Evolutionary conservation across 257 asterid species (phyloP).

Genomic region (Datura wrightii): DNA sequence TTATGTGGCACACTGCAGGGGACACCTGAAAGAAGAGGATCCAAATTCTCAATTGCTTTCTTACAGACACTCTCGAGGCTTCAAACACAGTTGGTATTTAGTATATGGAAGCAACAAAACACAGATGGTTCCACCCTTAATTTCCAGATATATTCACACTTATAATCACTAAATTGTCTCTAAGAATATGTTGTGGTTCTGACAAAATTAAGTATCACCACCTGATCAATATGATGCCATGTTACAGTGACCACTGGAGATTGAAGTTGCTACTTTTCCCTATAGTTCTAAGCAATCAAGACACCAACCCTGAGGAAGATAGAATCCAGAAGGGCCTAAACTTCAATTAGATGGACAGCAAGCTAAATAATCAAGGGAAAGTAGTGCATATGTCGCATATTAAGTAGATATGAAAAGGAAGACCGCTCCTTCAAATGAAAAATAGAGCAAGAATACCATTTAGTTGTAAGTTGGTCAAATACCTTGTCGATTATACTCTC

Average conservation of each 20-base stretch:
- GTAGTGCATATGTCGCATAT: not conserved
- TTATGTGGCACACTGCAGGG: not conserved
- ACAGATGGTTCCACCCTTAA: not conserved
- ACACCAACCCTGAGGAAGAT: not conserved
- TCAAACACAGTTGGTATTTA: not conserved
- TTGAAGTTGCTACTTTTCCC: not conserved
- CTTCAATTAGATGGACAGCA: not conserved
- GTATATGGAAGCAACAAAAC: not conserved
- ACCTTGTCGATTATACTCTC: conserved; percentile 99
- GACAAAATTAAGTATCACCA: not conserved
- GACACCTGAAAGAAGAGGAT: not conserved
- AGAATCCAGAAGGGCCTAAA: not conserved
- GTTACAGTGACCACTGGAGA: not conserved
- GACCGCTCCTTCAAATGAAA: not conserved
- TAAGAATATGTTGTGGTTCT: not conserved
- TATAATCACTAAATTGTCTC: not conserved
- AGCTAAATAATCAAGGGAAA: not conserved
- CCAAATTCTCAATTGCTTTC: not conserved
- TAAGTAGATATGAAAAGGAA: not conserved
- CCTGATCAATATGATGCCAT: not conserved
- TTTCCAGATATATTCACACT: not conserved
- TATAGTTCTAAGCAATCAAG: not conserved
- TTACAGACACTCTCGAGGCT: not conserved
- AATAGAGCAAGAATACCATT: not conserved
- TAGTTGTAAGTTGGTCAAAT: not conserved